Conservation (phyloP, 2,329 filamentous ascomycete species). For the Macrophomina tecta region DNA sequence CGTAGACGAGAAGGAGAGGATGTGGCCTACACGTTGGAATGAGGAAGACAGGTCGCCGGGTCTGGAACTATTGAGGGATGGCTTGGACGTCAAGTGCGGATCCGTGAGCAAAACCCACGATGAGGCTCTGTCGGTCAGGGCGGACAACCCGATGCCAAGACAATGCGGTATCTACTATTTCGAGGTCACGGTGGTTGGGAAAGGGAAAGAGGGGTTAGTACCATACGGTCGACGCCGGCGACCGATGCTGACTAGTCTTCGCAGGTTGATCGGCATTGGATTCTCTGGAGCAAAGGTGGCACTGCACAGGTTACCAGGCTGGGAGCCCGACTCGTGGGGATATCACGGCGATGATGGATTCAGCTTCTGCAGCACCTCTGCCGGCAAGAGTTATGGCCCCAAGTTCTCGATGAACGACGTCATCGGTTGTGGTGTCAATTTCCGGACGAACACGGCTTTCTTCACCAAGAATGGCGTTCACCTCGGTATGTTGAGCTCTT, state of each 20-base stretch:
- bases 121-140: slow-evolving; percentile 82
- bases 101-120: slow-evolving; percentile 65
- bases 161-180: slow-evolving; percentile 96
- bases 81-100: slow-evolving; percentile 71
- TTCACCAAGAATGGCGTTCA: slow-evolving; percentile 70
- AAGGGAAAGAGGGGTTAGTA: slow-evolving; percentile 70
- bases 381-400: slow-evolving; percentile 64
- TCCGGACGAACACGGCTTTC: slow-evolving; percentile 65
- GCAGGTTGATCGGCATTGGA: slow-evolving; percentile 61
- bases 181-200: slow-evolving; percentile 72
- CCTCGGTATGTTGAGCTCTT: slow-evolving; percentile 51
- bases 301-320: slow-evolving; percentile 67
- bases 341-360: slow-evolving; percentile 72
- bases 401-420: slow-evolving; percentile 65
- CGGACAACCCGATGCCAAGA: slow-evolving; percentile 84
- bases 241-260: slow-evolving; percentile 30
- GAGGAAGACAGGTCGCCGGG: slow-evolving; percentile 74
- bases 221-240: slow-evolving; percentile 37
- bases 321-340: slow-evolving; percentile 70
- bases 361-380: slow-evolving; percentile 64
- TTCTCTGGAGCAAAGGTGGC: slow-evolving; percentile 66
- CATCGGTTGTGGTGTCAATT: slow-evolving; percentile 70
- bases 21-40: slow-evolving; percentile 83
- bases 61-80: slow-evolving; percentile 76
- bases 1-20: slow-evolving; percentile 24